A percentile compares a stretch with the other conserved stretches of the same genome.
Evolutionary conservation across 768 basidiomycete genomes (phyloP).

Genomic region (Cyclocybe aegerita): DNA sequence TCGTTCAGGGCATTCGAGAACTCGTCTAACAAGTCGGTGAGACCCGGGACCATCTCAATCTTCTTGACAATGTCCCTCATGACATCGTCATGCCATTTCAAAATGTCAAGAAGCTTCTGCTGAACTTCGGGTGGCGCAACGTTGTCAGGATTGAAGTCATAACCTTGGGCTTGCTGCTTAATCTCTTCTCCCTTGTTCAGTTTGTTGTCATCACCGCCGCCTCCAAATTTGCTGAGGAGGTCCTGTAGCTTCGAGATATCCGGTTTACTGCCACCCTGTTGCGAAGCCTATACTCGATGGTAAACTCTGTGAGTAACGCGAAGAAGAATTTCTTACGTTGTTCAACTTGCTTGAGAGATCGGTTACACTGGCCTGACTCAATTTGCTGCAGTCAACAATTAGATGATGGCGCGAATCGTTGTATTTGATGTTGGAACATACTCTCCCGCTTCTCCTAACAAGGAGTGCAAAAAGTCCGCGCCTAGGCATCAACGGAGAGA

Average conservation of each 20-base stretch:
- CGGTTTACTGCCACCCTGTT: constrained; percentile 31
- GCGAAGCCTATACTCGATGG: constrained; percentile 20
- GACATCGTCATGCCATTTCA: constrained; percentile 65
- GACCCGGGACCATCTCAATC: constrained; percentile 68
- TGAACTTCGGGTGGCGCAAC: constrained; percentile 67
- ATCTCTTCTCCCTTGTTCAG: constrained; percentile 56
- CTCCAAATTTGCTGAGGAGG: constrained; percentile 50
- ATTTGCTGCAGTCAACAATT: constrained; percentile 33
- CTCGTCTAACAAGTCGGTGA: constrained; percentile 55
- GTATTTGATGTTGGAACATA: constrained; percentile 23
- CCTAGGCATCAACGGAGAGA: constrained; percentile 18
- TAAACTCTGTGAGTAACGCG: neutral
- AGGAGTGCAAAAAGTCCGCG: constrained; percentile 65
- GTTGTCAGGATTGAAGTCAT: constrained; percentile 61
- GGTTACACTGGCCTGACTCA: constrained; percentile 62
- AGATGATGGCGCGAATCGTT: neutral
- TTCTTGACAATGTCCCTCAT: constrained; percentile 50
- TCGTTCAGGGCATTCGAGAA: constrained; percentile 66
- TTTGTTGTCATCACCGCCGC: constrained; percentile 46
- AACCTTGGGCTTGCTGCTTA: constrained; percentile 53
- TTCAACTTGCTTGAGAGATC: constrained; percentile 54
- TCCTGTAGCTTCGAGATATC: constrained; percentile 37
- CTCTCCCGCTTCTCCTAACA: constrained; percentile 68
- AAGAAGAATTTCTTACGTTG: constrained; percentile 23
- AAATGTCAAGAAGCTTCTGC: constrained; percentile 48